Percentiles rank a stretch among this genome's conserved stretches.
phyloP scores from a whole-genome alignment of 306 rosid species.

The Trifolium repens region DNA sequence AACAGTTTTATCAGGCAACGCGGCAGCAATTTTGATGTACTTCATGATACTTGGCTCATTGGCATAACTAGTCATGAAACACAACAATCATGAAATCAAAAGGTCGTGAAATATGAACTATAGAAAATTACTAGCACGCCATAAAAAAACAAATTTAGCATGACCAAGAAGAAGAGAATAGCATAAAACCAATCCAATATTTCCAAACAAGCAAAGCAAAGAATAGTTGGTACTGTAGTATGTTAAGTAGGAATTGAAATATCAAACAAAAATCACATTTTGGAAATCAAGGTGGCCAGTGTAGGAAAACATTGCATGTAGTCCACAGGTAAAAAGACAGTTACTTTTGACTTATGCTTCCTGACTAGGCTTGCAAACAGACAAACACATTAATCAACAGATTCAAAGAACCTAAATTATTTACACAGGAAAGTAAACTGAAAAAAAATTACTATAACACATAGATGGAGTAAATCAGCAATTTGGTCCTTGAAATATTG shows the following conservation, averaged over 20 bases:
- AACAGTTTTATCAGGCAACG: conserved; percentile 90
- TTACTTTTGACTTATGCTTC: conserved; percentile 24
- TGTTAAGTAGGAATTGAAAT: conserved; percentile 9
- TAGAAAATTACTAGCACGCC: conserved; percentile 23
- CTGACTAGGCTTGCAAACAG: conserved; percentile 11
- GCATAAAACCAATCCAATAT: background rate
- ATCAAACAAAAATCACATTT: background rate
- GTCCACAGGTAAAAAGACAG: conserved; percentile 5
- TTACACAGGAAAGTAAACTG: conserved; percentile 20
- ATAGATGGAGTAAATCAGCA: background rate
- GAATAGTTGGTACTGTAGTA: background rate
- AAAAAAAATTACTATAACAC: conserved; percentile 30
- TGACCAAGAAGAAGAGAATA: background rate
- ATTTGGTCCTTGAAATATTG: too few relatives aligned
- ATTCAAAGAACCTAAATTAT: conserved; percentile 26
- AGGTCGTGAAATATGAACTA: conserved; percentile 14
- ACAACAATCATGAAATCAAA: conserved; percentile 30
- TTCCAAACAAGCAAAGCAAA: conserved; percentile 21
- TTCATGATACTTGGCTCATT: conserved; percentile 92
- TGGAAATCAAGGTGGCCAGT: conserved; percentile 22
- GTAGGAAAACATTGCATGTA: conserved; percentile 19
- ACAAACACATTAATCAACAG: background rate
- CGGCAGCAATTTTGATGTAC: conserved; percentile 94
- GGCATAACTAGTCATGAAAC: conserved; percentile 60
- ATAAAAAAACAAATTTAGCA: conserved; percentile 4